Conservation (phyloP, 805 yeast genomes). For the Teunomyces kruisii region DNA sequence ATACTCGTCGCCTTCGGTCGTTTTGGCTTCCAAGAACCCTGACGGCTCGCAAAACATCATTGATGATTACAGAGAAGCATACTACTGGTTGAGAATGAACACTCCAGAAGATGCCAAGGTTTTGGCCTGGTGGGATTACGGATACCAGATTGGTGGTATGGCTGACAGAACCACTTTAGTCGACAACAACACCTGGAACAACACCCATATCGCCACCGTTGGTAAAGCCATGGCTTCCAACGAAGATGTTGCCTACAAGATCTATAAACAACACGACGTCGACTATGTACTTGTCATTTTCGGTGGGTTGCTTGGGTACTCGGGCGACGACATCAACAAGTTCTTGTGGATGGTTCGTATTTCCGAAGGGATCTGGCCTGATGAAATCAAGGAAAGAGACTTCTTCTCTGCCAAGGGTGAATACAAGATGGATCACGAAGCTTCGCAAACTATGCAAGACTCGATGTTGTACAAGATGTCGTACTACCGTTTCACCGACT, state of each 20-base stretch:
- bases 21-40: constrained; percentile 75
- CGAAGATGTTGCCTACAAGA: constrained; percentile 86
- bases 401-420: constrained; percentile 86
- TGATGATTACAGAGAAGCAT: constrained; percentile 98
- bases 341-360: constrained; percentile 99
- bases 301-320: constrained; percentile 90
- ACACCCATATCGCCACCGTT: constrained; percentile 98
- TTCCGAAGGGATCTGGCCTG: constrained; percentile 99
- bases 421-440: constrained; percentile 79
- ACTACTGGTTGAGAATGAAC: constrained; percentile 98
- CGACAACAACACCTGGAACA: constrained; percentile 99
- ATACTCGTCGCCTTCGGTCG: constrained; percentile 97
- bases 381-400: constrained; percentile 84
- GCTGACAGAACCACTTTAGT: constrained; percentile 98
- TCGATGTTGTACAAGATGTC: constrained; percentile 94
- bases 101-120: constrained; percentile 94
- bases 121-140: constrained; percentile 99
- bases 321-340: constrained; percentile 96
- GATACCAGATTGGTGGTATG: constrained; percentile 99
- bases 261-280: constrained; percentile 87
- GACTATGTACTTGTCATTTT: constrained; percentile 91
- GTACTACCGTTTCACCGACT: constrained; percentile 78
- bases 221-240: constrained; percentile 95
- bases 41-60: constrained; percentile 85
- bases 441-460: constrained; percentile 82